Percentiles rank a stretch among this genome's conserved stretches.
Conservation (phyloP, 2,329 filamentous ascomycete genomes). For the Trichophyton schoenleinii region DNA sequence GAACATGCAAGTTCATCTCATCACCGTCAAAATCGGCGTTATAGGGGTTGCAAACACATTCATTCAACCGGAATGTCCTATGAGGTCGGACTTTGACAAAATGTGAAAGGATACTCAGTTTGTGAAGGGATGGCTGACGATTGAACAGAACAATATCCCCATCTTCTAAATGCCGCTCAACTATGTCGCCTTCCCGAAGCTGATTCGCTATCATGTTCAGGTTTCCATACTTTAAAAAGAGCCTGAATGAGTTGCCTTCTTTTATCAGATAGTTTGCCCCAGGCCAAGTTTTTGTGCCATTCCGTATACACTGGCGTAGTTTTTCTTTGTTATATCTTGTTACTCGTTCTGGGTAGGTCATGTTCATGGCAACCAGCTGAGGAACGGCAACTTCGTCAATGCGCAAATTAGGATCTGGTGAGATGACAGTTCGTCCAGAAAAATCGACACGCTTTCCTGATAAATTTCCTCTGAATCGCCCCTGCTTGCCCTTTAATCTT, state of each 20-base stretch:
- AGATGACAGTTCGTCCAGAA: conserved; percentile 93
- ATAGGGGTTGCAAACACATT: conserved; percentile 96
- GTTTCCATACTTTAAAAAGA: conserved; percentile 63
- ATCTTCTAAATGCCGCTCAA: conserved; percentile 90
- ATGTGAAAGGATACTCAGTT: conserved; percentile 96
- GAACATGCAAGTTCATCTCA: conserved; percentile 97
- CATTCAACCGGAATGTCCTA: conserved; percentile 91
- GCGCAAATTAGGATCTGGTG: conserved; percentile 83
- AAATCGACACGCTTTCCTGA: conserved; percentile 98
- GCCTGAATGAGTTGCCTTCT: conserved; percentile 52
- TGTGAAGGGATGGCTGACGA: conserved; percentile 92
- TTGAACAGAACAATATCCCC: conserved; percentile 96
- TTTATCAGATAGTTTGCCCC: conserved; percentile 76
- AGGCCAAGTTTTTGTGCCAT: conserved; percentile 68
- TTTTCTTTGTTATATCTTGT: conserved; percentile 77
- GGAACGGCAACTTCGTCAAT: conserved; percentile 93
- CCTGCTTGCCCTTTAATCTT: conserved; percentile 91
- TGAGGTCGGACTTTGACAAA: conserved; percentile 85
- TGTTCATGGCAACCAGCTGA: conserved; percentile 79
- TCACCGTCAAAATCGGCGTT: conserved; percentile 99
- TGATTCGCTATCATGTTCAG: conserved; percentile 58
- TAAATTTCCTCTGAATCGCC: conserved; percentile 89
- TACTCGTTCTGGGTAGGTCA: conserved; percentile 88
- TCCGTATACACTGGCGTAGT: conserved; percentile 58
- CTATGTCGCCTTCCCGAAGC: conserved; percentile 70